Percentiles rank a stretch among this genome's conserved stretches.
These are phyloP conservation scores for Gossypium turneri DNA, from an alignment of 345 rosid species.

Conservation along the genomic window DNA sequence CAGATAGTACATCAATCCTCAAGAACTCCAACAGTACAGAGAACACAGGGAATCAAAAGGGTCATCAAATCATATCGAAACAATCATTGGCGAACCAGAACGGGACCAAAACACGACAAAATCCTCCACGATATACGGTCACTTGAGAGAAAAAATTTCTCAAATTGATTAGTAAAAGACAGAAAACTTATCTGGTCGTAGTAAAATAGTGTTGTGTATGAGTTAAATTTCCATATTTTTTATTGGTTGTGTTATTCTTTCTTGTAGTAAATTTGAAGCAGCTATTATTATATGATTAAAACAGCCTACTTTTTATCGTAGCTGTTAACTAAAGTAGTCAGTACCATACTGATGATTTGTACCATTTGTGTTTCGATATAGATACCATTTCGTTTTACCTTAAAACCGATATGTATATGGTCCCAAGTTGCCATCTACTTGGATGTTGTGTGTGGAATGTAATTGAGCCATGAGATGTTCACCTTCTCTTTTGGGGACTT, in stretches of 20 bases:
- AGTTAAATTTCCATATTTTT: not conserved
- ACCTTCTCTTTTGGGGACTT: too few species aligned
- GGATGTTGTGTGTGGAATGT: not conserved
- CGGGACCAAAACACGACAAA: constrained; percentile 22
- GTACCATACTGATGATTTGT: not conserved
- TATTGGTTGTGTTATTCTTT: not conserved
- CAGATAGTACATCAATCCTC: constrained; percentile 29
- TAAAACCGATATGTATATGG: too few species aligned
- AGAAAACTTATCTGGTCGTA: not conserved
- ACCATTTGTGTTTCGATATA: not conserved
- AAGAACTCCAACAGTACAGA: constrained; percentile 25
- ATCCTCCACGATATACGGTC: constrained; percentile 39
- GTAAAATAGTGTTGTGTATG: not conserved
- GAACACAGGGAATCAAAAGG: constrained; percentile 20
- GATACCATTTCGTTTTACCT: too few species aligned
- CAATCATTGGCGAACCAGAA: constrained; percentile 19
- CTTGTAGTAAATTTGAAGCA: not conserved
- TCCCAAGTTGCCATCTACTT: too few species aligned
- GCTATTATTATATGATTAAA: not conserved
- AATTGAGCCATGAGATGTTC: not conserved
- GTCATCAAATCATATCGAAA: constrained; percentile 1
- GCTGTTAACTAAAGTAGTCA: not conserved
- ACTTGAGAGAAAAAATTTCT: constrained; percentile 19
- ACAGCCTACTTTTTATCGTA: not conserved
- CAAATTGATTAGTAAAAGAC: constrained; percentile 1